Percentiles rank a stretch among this genome's conserved stretches.
phyloP scores from a whole-genome alignment of 2,329 filamentous ascomycete species.

The Plenodomus tracheiphilus region DNA sequence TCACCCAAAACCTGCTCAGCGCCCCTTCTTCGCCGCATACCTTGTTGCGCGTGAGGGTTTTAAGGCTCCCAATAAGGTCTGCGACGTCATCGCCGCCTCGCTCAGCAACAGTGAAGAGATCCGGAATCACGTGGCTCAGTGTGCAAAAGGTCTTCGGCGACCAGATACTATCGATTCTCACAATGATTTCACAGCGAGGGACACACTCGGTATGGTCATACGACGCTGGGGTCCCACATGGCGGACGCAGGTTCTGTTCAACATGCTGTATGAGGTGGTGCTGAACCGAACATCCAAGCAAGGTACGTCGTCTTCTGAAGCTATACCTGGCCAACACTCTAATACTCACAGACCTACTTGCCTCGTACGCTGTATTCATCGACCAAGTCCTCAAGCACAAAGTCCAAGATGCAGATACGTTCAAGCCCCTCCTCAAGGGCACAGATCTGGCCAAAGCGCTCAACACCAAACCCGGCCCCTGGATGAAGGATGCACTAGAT shows the following conservation, averaged over 20 bases:
- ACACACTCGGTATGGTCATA: constrained; percentile 73
- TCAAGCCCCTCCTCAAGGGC: constrained; percentile 68
- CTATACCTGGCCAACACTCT: constrained; percentile 6
- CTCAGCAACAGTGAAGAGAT: constrained; percentile 67
- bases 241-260: constrained; percentile 71
- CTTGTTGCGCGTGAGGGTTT: constrained; percentile 75
- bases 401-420: constrained; percentile 55
- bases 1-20: constrained; percentile 51
- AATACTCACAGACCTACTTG: constrained; percentile 47
- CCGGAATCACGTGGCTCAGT: constrained; percentile 59
- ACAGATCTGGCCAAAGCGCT: constrained; percentile 71
- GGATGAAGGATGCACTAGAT: constrained; percentile 80
- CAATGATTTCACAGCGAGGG: constrained; percentile 55
- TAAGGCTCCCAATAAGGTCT: constrained; percentile 75
- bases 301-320: constrained; percentile 41
- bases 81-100: constrained; percentile 67
- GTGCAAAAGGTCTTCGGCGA: constrained; percentile 53
- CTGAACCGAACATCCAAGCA: constrained; percentile 44
- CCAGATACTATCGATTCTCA: constrained; percentile 50
- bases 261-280: constrained; percentile 66
- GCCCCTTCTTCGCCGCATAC: constrained; percentile 54
- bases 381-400: constrained; percentile 53
- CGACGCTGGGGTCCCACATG: constrained; percentile 73
- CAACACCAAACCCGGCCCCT: constrained; percentile 70
- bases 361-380: constrained; percentile 59